Evolutionary conservation across 2,329 filamentous ascomycete genomes (phyloP).

Genomic region (Penicillium carneum): DNA sequence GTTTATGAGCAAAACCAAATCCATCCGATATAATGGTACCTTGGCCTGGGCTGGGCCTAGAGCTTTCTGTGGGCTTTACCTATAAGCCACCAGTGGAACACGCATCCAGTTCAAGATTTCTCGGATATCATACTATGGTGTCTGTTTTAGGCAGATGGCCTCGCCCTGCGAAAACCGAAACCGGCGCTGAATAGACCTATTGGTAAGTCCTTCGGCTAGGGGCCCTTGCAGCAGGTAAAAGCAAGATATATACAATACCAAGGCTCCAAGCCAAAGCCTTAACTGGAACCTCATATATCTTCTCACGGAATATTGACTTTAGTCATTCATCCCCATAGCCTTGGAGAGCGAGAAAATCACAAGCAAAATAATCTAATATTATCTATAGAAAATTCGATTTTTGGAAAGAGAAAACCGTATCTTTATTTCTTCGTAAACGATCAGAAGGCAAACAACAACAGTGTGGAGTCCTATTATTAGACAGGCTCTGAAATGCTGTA

Average conservation of each 20-base stretch:
- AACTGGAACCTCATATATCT: not conserved
- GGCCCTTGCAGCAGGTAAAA: conserved; percentile 1
- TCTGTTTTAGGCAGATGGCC: not conserved
- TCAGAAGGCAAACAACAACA: not conserved
- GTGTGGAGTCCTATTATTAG: not conserved
- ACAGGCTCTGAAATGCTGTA: not conserved
- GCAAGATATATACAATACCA: not conserved
- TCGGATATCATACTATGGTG: not conserved
- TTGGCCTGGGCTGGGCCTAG: not conserved
- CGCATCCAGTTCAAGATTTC: not conserved
- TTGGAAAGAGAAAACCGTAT: too few relatives aligned
- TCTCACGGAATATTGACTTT: not conserved
- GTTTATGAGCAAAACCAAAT: conserved; percentile 11
- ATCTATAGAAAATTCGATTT: too few relatives aligned
- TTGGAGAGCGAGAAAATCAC: not conserved
- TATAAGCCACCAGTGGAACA: not conserved
- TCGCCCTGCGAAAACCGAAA: not conserved
- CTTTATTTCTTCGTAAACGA: not conserved
- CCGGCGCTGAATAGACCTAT: not conserved
- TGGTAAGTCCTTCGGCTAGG: not conserved
- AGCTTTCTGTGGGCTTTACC: not conserved
- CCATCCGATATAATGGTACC: conserved; percentile 7
- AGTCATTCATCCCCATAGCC: not conserved
- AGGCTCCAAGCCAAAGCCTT: not conserved
- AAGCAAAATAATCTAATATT: not conserved